Evolutionary conservation across 495 filamentous ascomycete species (phyloP).

Genomic region (Podospora pseudocomata): DNA sequence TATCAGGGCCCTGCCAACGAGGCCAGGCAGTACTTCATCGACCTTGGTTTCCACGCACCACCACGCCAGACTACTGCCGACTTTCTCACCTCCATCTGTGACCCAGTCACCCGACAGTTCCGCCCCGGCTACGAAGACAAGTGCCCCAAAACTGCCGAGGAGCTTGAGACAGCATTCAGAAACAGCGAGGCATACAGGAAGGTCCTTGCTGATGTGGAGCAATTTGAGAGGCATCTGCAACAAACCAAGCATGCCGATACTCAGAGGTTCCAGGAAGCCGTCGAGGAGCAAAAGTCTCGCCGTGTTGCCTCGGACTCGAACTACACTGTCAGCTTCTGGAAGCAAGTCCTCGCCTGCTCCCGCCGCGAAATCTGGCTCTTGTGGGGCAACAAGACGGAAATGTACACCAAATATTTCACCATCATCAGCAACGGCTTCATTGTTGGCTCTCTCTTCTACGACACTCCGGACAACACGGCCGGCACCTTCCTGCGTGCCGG

Average conservation of each 20-base stretch:
- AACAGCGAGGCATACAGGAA: conserved; percentile 49
- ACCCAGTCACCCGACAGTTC: conserved; percentile 58
- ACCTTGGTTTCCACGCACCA: conserved; percentile 56
- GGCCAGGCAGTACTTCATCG: conserved; percentile 60
- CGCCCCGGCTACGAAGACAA: conserved; percentile 57
- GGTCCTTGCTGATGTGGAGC: conserved; percentile 47
- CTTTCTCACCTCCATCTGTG: conserved; percentile 71
- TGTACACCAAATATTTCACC: conserved; percentile 55
- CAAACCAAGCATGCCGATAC: conserved; percentile 35
- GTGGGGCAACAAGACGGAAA: conserved; percentile 58
- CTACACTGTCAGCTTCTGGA: conserved; percentile 55
- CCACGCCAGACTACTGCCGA: conserved; percentile 60
- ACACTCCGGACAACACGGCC: conserved; percentile 55
- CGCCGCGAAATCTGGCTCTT: conserved; percentile 55
- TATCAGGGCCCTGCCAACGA: conserved; percentile 59
- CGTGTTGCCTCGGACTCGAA: conserved; percentile 43
- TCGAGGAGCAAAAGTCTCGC: conserved; percentile 41
- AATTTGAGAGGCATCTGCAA: conserved; percentile 43
- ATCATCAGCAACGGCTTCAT: conserved; percentile 68
- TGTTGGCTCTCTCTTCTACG: conserved; percentile 71
- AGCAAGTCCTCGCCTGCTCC: conserved; percentile 56
- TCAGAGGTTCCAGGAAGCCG: conserved; percentile 47
- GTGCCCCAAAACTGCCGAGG: conserved; percentile 66
- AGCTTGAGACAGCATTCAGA: conserved; percentile 63
- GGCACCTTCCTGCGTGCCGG: conserved; percentile 56